Percentiles rank a stretch among this genome's conserved stretches.
These are phyloP conservation scores for Tolypocladium ovalisporum DNA, from an alignment of 2,329 filamentous ascomycete species.

Conservation along the genomic window DNA sequence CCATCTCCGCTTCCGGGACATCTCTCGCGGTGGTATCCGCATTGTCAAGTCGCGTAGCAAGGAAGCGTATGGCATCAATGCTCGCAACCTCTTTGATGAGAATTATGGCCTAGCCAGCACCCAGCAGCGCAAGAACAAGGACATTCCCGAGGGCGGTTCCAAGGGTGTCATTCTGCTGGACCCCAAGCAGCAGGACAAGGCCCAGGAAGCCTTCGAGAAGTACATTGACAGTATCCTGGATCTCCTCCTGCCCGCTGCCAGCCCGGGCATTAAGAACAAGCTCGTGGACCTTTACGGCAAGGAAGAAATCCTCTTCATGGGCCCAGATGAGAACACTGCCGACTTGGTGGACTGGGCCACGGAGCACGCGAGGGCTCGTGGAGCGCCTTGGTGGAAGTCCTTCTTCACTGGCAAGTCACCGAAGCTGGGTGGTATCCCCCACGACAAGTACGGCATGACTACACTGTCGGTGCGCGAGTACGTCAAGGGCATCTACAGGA, in stretches of 20 bases:
- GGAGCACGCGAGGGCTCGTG: constrained; percentile 75
- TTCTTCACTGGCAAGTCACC: constrained; percentile 99
- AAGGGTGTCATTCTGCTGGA: constrained; percentile 97
- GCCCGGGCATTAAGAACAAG: constrained; percentile 96
- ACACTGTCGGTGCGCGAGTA: constrained; percentile 94
- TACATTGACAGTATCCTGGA: constrained; percentile 99
- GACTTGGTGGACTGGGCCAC: constrained; percentile 99
- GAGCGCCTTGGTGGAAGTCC: constrained; percentile 98
- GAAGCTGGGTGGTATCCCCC: constrained; percentile 89
- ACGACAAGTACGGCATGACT: constrained; percentile 96
- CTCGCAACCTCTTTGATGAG: constrained; percentile 91
- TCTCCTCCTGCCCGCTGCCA: constrained; percentile 76
- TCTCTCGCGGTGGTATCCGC: constrained; percentile 90
- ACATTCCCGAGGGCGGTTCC: constrained; percentile 94
- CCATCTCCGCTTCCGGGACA: constrained; percentile 94
- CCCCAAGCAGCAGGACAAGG: constrained; percentile 87
- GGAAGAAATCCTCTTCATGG: constrained; percentile 96
- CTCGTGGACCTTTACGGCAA: constrained; percentile 93
- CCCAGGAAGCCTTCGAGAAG: constrained; percentile 90
- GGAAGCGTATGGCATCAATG: constrained; percentile 94
- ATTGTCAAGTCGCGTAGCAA: constrained; percentile 97
- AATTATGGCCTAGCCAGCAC: constrained; percentile 98
- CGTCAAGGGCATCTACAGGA: constrained; percentile 92
- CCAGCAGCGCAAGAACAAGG: constrained; percentile 99
- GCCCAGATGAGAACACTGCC: constrained; percentile 96